Evolutionary conservation across 1,284 basidiomycete genomes (phyloP), one percentile per base, ranked within the genome.

Genomic region (Heterobasidion irregulare): DNA sequence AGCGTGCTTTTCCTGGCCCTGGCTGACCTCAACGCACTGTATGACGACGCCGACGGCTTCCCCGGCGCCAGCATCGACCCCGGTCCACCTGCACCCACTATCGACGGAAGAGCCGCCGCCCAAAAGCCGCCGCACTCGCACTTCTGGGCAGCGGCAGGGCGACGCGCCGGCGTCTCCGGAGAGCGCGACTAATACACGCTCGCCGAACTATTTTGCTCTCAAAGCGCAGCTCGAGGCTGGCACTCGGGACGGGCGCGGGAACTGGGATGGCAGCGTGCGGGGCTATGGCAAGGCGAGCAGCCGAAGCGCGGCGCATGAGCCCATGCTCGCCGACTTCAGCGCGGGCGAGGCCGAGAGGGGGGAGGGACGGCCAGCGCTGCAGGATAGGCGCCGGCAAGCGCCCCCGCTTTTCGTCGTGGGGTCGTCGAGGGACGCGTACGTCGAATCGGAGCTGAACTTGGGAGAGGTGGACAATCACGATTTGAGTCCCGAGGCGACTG

Each of bases 21-120:
- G 26, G 26, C 2, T 26, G 26, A 26, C 38, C 3, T 41, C 38
- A 2, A 41, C 4, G 6, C 38, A 41, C n/a, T 3, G 38, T 6
- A 41, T 41, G 38, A n/a, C 38, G 38, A 12, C 38, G 3, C n/a
- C 38, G 38, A 41, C 4, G 38, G 38, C 38, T n/a, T 41, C 38
- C 12, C 38, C 38, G 38, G 3, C 8, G 38, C 38, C 38, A n/a
- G 38, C 38, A 41, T 41, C 72, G 55, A 84, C 79, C 9, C 80
- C 82, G 34, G 80, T 83, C 8, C 77, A 87, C 58, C 79, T 78
- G 0, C 85, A 88, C 62, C 85, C 85, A 50, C 75, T 88, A 18
- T 78, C 76, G 15, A 72, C 74, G 8, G 82, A 84, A 41, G 78
- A 83, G 46, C 63, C 64, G 6, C 68, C 76, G n/a, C 71, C 79